These are phyloP conservation scores for Colletotrichum acutatum DNA, from an alignment of 2,329 filamentous ascomycete genomes.

Conservation along the genomic window DNA sequence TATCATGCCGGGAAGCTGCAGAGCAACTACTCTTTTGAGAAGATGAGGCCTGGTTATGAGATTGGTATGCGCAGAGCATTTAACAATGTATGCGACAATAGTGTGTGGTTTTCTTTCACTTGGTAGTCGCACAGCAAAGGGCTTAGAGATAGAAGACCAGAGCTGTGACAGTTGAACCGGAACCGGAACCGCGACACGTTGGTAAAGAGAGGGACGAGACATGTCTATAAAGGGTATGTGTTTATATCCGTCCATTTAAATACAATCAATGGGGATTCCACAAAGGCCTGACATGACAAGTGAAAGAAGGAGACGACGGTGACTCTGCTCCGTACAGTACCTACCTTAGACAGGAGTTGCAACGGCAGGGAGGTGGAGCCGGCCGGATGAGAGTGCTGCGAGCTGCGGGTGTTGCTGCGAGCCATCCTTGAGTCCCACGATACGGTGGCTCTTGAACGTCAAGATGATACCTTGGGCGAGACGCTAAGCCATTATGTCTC, in stretches of 20 bases:
- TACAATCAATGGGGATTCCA: neutral
- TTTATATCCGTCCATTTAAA: neutral
- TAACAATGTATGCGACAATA: neutral
- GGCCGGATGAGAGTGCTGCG: constrained; percentile 9
- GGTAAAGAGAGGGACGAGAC: neutral
- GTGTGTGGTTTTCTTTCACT: too few species aligned
- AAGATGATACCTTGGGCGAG: neutral
- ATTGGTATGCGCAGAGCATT: neutral
- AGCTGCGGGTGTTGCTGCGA: constrained; percentile 11
- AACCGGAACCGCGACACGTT: neutral
- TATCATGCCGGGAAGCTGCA: neutral
- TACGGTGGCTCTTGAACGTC: neutral
- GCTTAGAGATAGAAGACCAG: neutral
- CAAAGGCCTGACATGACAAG: neutral
- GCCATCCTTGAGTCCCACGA: neutral
- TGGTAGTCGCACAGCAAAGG: too few species aligned
- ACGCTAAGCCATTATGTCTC: constrained; percentile 17
- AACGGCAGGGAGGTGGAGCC: constrained; percentile 28
- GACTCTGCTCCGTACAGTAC: too few species aligned
- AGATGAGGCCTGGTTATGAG: neutral
- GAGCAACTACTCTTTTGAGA: neutral
- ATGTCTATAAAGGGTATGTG: neutral
- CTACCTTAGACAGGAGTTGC: neutral
- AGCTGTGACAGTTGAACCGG: neutral
- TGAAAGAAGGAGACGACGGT: too few species aligned